A percentile compares a stretch with the other conserved stretches of the same genome.
Evolutionary conservation across 192 early-diverging fungal species (phyloP).

Genomic region (Backusella luteola): DNA sequence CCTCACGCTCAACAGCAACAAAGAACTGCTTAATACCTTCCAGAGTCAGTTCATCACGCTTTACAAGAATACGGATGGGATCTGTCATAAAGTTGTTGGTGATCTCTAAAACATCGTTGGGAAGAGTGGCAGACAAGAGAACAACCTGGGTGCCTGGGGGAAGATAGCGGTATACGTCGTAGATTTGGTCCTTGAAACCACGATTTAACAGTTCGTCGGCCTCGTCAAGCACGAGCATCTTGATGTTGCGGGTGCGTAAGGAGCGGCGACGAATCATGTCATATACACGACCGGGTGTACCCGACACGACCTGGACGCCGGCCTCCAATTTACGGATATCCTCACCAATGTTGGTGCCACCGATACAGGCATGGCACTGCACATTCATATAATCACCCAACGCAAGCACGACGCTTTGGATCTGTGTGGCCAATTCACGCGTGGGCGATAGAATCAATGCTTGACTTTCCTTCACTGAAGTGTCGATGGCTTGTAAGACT

Average conservation of each 20-base stretch:
- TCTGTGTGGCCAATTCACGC: slow-evolving; percentile 95
- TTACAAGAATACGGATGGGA: slow-evolving; percentile 92
- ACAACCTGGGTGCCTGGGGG: slow-evolving; percentile 94
- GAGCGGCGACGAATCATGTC: slow-evolving; percentile 94
- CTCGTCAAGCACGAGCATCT: slow-evolving; percentile 97
- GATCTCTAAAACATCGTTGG: slow-evolving; percentile 94
- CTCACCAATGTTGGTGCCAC: slow-evolving; percentile 89
- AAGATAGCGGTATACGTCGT: slow-evolving; percentile 89
- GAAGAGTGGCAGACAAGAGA: slow-evolving; percentile 87
- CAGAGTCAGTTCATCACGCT: slow-evolving; percentile 97
- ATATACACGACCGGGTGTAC: slow-evolving; percentile 94
- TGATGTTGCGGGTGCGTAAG: slow-evolving; percentile 80
- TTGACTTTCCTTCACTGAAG: slow-evolving; percentile 84
- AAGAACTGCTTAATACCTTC: slow-evolving; percentile 99
- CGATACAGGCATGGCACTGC: slow-evolving; percentile 93
- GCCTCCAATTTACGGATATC: slow-evolving; percentile 91
- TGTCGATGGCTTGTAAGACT: slow-evolving; percentile 88
- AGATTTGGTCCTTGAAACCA: slow-evolving; percentile 98
- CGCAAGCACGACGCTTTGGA: slow-evolving; percentile 88
- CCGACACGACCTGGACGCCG: slow-evolving; percentile 91
- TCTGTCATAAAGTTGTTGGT: slow-evolving; percentile 98
- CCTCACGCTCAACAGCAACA: slow-evolving; percentile 94
- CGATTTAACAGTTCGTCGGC: slow-evolving; percentile 93
- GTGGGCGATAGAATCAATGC: slow-evolving; percentile 93
- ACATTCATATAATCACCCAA: slow-evolving; percentile 98